These are phyloP conservation scores for Penstemon eatonii DNA, from an alignment of 257 asterid species.

Conservation along the genomic window DNA sequence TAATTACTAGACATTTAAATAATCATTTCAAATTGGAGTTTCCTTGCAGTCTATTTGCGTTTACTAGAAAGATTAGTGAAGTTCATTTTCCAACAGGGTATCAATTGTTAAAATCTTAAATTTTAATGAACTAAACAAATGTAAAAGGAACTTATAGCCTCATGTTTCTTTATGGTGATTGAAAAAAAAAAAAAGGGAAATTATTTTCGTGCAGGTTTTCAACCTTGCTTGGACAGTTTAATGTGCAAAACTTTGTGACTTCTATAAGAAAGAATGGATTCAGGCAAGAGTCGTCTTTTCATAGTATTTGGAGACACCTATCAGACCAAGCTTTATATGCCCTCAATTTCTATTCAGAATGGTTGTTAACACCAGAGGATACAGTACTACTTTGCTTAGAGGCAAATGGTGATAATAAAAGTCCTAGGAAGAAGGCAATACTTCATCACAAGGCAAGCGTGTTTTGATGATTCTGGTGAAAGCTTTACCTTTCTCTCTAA, in stretches of 20 bases:
- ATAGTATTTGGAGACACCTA: conserved; percentile 44
- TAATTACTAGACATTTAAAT: neutral
- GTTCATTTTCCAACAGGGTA: too few species aligned
- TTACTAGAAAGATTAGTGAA: too few species aligned
- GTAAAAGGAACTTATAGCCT: too few species aligned
- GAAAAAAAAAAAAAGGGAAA: too few species aligned
- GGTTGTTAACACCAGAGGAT: conserved; percentile 67
- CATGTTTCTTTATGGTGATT: too few species aligned
- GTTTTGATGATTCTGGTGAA: conserved; percentile 28
- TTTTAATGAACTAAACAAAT: too few species aligned
- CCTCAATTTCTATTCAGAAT: conserved; percentile 63
- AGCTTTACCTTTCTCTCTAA: neutral
- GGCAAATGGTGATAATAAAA: conserved; percentile 38
- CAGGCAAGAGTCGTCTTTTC: conserved; percentile 39
- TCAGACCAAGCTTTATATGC: conserved; percentile 58
- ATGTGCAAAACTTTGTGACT: conserved; percentile 58
- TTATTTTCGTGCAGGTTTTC: conserved; percentile 48
- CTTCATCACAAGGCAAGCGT: conserved; percentile 88
- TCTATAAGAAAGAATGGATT: conserved; percentile 38
- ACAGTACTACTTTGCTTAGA: conserved; percentile 51
- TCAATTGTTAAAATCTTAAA: too few species aligned
- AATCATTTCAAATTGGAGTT: too few species aligned
- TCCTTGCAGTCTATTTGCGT: too few species aligned
- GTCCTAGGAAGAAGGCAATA: conserved; percentile 62
- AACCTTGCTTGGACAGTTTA: conserved; percentile 64